Conservation (phyloP, 352 stramenopile species). For the Nothophytophthora sp. region DNA sequence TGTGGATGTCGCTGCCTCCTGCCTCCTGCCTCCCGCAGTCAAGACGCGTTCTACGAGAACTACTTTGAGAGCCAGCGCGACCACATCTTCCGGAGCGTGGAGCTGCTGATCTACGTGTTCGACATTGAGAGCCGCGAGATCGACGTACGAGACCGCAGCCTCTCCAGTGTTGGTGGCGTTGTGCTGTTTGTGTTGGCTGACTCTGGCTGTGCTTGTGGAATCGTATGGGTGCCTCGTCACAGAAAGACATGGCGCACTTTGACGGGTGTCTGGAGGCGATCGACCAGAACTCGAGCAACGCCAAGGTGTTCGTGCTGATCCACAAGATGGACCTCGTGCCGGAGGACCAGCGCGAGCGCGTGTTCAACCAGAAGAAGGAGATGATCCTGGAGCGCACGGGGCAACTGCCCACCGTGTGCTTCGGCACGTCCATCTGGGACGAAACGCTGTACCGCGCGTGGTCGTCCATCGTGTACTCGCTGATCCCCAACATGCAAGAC, state of each 20-base stretch:
- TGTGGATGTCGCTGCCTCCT: too few species aligned
- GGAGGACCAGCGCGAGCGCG: conserved; percentile 79
- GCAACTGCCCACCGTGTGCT: conserved; percentile 91
- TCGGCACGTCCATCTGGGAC: conserved; percentile 99
- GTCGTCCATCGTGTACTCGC: conserved; percentile 99
- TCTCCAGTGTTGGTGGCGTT: conserved; percentile 1
- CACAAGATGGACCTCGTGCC: conserved; percentile 99
- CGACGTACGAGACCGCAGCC: conserved; percentile 36
- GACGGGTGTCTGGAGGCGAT: conserved; percentile 97
- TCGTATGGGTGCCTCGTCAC: conserved; percentile 19
- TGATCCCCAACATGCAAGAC: conserved; percentile 99
- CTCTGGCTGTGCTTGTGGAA: conserved; percentile 3
- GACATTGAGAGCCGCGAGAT: conserved; percentile 95
- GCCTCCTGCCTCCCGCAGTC: conserved; percentile 61
- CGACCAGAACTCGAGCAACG: conserved; percentile 98
- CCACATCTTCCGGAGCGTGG: conserved; percentile 99
- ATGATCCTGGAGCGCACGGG: conserved; percentile 92
- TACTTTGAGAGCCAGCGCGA: conserved; percentile 99
- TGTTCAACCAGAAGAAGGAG: conserved; percentile 95
- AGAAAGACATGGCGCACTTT: conserved; percentile 99
- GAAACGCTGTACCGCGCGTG: conserved; percentile 99
- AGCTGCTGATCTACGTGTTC: conserved; percentile 99
- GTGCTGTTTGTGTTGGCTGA: neutral
- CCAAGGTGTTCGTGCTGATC: conserved; percentile 99
- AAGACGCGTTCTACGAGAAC: conserved; percentile 99